Evolutionary conservation across 257 asterid species (phyloP), one percentile per base, ranked within the genome.

Genomic region (Linaria vulgaris): DNA sequence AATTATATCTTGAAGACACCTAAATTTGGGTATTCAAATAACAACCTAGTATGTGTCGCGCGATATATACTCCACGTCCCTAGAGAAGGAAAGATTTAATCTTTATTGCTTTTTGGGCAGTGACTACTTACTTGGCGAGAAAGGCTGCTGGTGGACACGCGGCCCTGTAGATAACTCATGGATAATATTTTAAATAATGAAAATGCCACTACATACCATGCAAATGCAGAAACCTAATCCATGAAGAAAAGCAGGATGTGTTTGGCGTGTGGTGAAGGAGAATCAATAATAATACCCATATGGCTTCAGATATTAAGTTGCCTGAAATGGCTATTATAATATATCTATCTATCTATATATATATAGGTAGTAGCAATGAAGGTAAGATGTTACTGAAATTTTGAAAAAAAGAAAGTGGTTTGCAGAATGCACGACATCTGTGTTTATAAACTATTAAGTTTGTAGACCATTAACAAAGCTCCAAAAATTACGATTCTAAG

Each of bases 61-160:
- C 46, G n/a, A 45, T 14, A 46, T 70, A 61, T 64, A 59, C 34
- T 16, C 53, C 41, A 34, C 41, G 41, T 34, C 41, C 9, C 41
- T 34, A 11, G 9, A 1, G 41, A 34, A 34, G 41, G 10, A 34
- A 34, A 27, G 46, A 31, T 57, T 63, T 51, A 24, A 16, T 17
- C 76, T 76, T 71, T 71, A 76, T 59, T 62, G 74, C 66, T 67
- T 27, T 58, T 47, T 44, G 9, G 56, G 69, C 65, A 67, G 7
- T 67, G 71, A 53, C 22, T 46, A 74, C 67, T 71, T 71, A 57
- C 80, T 76, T 76, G 71, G 80, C 75, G 25, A 46, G 72, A 76
- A 76, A 68, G 81, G 74, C 61, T 65, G 50, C 64, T 45, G n/a
- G 9, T 12, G 56, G 70, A 49, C 63, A 78, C 75, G 72, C 50